phyloP scores from a whole-genome alignment of 306 rosid species.

The Ochetophila trinervis region DNA sequence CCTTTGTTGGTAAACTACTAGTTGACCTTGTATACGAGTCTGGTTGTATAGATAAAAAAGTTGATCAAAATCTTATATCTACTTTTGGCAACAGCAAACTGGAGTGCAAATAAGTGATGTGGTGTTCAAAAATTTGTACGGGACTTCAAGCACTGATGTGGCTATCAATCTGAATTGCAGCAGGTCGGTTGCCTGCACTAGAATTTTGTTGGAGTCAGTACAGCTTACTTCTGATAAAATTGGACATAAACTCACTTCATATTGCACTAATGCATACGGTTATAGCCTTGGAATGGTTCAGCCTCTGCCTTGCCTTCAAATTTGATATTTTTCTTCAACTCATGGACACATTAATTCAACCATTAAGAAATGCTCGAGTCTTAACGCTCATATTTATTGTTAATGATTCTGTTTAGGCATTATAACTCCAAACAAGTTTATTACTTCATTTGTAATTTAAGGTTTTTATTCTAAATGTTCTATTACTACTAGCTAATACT shows the following conservation, averaged over 20 bases:
- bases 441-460: too few relatives aligned
- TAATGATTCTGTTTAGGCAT: too few relatives aligned
- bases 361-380: too few relatives aligned
- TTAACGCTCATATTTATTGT: too few relatives aligned
- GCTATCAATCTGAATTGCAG: constrained; percentile 39
- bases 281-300: constrained; percentile 25
- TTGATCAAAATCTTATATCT: neutral
- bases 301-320: constrained; percentile 28
- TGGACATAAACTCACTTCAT: constrained; percentile 26
- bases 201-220: constrained; percentile 22
- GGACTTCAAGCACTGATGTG: constrained; percentile 29
- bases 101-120: constrained; percentile 35
- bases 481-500: too few relatives aligned
- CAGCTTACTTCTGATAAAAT: constrained; percentile 13
- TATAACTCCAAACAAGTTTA: too few relatives aligned
- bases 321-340: neutral
- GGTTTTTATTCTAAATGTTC: too few relatives aligned
- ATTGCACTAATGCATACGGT: constrained; percentile 36
- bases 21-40: too few relatives aligned
- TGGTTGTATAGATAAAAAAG: too few relatives aligned
- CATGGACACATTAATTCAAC: too few relatives aligned
- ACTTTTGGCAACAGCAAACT: neutral
- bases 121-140: constrained; percentile 26
- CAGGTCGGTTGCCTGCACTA: constrained; percentile 29
- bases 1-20: too few relatives aligned